Percentiles rank a stretch among this genome's conserved stretches.
Evolutionary conservation across 75 land plant species (phyloP).

Genomic region (Isoetes taiwanensis): DNA sequence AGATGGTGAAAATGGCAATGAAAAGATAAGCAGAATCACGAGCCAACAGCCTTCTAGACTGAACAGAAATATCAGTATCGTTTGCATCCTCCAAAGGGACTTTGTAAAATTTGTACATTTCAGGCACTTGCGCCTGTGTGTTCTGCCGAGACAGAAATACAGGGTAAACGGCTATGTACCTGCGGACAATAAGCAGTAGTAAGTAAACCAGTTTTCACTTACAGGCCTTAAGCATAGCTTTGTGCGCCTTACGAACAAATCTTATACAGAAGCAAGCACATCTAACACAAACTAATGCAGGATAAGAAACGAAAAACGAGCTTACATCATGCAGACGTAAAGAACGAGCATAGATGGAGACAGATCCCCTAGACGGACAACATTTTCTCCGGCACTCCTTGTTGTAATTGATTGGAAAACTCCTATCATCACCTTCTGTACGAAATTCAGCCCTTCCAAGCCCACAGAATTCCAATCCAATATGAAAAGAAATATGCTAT

Average conservation of each 20-base stretch:
- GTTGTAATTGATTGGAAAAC: constrained; percentile 4
- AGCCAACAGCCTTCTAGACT: neutral
- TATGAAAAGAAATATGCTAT: neutral
- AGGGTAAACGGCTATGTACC: constrained; percentile 1
- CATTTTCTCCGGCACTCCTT: constrained; percentile 1
- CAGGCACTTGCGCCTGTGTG: neutral
- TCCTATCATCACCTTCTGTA: neutral
- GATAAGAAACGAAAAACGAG: neutral
- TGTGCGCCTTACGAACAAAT: too few relatives aligned
- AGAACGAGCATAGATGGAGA: constrained; percentile 4
- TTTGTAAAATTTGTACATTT: too few relatives aligned
- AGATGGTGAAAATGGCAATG: constrained; percentile 1
- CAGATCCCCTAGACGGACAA: neutral
- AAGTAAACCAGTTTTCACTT: too few relatives aligned
- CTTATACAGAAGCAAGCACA: too few relatives aligned
- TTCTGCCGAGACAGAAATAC: constrained; percentile 4
- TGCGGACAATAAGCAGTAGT: too few relatives aligned
- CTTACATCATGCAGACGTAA: constrained; percentile 2
- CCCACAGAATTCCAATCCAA: neutral
- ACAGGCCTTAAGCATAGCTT: too few relatives aligned
- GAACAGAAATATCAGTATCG: neutral
- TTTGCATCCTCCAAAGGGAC: neutral
- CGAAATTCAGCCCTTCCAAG: neutral
- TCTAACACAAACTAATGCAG: too few relatives aligned
- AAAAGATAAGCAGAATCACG: constrained; percentile 2